These are phyloP conservation scores for Dictyostelium citrinum DNA, from an alignment of 78 protist species.

Conservation along the genomic window DNA sequence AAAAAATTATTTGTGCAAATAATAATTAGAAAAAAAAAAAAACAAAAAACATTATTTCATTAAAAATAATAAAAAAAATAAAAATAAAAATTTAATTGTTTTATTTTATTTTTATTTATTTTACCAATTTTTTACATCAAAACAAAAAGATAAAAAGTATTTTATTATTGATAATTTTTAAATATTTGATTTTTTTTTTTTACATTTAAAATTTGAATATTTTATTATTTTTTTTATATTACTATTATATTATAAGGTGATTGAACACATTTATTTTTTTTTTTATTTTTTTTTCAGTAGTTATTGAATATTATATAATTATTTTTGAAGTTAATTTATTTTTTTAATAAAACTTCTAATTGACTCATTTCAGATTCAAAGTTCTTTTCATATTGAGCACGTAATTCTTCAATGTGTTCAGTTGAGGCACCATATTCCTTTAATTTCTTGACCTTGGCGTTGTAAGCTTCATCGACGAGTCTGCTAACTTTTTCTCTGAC, in stretches of 20 bases:
- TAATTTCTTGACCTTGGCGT: slow-evolving; percentile 51
- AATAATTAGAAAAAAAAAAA: too few species aligned
- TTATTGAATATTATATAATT: background rate
- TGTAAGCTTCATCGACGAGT: slow-evolving; percentile 72
- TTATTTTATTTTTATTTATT: too few species aligned
- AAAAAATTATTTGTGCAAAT: too few species aligned
- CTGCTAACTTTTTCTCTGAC: slow-evolving; percentile 29
- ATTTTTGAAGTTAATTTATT: background rate
- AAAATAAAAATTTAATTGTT: too few species aligned
- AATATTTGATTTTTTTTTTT: too few species aligned
- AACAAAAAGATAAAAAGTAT: too few species aligned
- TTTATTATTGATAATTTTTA: too few species aligned
- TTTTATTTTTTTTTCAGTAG: background rate
- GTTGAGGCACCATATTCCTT: slow-evolving; percentile 56
- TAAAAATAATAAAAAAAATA: too few species aligned
- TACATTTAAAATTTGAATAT: background rate
- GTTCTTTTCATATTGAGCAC: slow-evolving; percentile 41
- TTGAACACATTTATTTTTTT: background rate
- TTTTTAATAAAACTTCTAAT: background rate
- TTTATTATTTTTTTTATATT: background rate
- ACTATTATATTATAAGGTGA: background rate
- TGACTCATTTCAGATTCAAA: slow-evolving; percentile 45
- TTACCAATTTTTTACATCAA: too few species aligned
- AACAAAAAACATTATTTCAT: too few species aligned
- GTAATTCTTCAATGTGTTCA: slow-evolving; percentile 14